Percentiles rank a stretch among this genome's conserved stretches.
Evolutionary conservation across 2,329 filamentous ascomycete genomes (phyloP).

Genomic region (Ceratocystis destructans): DNA sequence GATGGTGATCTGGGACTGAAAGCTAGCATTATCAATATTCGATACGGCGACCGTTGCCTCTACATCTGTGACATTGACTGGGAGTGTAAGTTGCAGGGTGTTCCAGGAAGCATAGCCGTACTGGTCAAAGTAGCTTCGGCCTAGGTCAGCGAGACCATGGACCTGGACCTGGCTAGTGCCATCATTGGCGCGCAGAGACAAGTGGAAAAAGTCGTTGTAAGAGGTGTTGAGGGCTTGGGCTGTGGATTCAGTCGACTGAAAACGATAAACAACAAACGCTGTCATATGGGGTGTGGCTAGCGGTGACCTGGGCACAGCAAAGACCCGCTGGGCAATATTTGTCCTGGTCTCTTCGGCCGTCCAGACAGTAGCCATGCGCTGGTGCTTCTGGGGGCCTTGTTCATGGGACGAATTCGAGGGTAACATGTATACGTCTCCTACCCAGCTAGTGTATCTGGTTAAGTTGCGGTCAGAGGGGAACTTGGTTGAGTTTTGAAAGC

Average conservation of each 20-base stretch:
- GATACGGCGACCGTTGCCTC: constrained; percentile 10
- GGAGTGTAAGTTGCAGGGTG: constrained; percentile 8
- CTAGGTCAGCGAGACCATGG: constrained; percentile 9
- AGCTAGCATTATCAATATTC: background rate
- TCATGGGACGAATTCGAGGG: background rate
- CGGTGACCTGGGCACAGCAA: background rate
- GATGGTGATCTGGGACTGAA: constrained; percentile 13
- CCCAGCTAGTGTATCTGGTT: background rate
- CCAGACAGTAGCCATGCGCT: constrained; percentile 2
- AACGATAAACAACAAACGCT: constrained; percentile 12
- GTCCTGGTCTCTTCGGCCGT: background rate
- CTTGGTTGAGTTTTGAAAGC: background rate
- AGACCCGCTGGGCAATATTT: background rate
- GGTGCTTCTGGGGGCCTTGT: background rate
- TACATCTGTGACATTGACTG: background rate
- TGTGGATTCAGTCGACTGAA: constrained; percentile 7
- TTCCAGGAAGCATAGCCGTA: constrained; percentile 14
- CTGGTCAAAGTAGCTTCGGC: constrained; percentile 16
- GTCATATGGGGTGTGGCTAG: background rate
- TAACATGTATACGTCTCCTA: background rate
- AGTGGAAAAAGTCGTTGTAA: constrained; percentile 14
- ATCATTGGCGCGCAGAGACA: constrained; percentile 7
- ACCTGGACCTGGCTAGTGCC: constrained; percentile 6
- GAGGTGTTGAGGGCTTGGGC: background rate
- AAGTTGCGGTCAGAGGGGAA: background rate